Evolutionary conservation across 352 stramenopile species (phyloP), one percentile per base, ranked within the genome.

Genomic region (Globisporangium uncinulatum): DNA sequence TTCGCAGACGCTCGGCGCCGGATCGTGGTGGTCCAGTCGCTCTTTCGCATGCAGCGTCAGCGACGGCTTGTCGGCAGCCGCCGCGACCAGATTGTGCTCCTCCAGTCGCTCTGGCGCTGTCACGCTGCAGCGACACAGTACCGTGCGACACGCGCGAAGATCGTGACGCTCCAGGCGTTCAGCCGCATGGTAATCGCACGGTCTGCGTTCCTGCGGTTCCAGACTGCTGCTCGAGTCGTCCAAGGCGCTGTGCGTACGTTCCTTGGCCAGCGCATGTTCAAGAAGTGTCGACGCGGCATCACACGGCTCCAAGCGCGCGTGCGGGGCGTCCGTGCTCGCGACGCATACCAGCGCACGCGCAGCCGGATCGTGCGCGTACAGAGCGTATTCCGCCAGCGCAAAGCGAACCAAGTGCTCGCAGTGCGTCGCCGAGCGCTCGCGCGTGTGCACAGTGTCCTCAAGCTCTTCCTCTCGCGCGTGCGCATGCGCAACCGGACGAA

Each of bases 81-180:
- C 10, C 59, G 80, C 24, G 50, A 59, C 14, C 74, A 86, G 36
- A 68, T 95, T 32, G 77, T 68, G n/a, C 29, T 91, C 47, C 56
- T 95, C n/a, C 86, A 95, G 56, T 83, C 81, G 21, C 63, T 93
- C 32, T 95, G 86, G 86, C 79, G 83, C 10, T 82, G 77, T 31
- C 78, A 91, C 52, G 58, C 71, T 7, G 74, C 89, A 52, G 65
- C 69, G 0, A 68, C 67, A 13, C 67, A 71, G 41, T 95, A 92
- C 63, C 70, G 76, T 20, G 62, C 72, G 11, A 87, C 70, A 8
- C 71, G 74, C 15, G 50, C 73, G 42, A 78, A 86, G 32, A 86
- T 94, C 56, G 76, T 89, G 36, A 76, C 59, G 17, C 55, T 92
- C 10, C 65, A 95, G 57, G 70, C 76, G 6, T 88, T 91, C 53